Percentiles rank a stretch among this genome's conserved stretches.
Conservation (phyloP, 768 basidiomycete species). For the Amanita inopinata region DNA sequence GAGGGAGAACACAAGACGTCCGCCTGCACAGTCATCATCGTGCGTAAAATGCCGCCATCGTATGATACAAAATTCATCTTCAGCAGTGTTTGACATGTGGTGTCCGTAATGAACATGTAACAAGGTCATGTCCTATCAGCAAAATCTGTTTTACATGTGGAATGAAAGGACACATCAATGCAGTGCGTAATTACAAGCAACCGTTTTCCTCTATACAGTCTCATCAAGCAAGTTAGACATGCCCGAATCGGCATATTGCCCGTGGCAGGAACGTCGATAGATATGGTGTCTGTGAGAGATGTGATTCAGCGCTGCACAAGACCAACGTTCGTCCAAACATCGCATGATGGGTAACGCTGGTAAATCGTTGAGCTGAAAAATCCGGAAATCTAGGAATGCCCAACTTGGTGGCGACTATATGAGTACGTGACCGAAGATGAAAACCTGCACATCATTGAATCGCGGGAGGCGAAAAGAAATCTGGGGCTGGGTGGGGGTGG, state of each 20-base stretch:
- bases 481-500: conserved; percentile 57
- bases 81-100: conserved; percentile 73
- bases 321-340: conserved; percentile 53
- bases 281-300: conserved; percentile 55
- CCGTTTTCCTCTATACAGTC: neutral
- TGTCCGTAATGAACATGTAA: conserved; percentile 68
- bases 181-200: conserved; percentile 27
- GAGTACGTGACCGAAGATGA: conserved; percentile 54
- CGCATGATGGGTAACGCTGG: neutral
- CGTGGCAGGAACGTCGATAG: conserved; percentile 16
- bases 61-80: conserved; percentile 3
- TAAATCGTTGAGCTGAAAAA: neutral
- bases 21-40: conserved; percentile 65
- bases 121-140: conserved; percentile 69
- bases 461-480: conserved; percentile 39
- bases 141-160: conserved; percentile 76
- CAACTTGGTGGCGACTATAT: conserved; percentile 74
- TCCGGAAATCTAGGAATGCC: conserved; percentile 54
- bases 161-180: conserved; percentile 76
- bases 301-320: conserved; percentile 54
- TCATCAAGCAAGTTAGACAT: conserved; percentile 36
- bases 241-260: conserved; percentile 48
- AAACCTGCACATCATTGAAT: conserved; percentile 30
- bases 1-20: conserved; percentile 61
- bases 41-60: conserved; percentile 25